Conservation (phyloP, 306 rosid genomes). For the Macrotyloma uniflorum region DNA sequence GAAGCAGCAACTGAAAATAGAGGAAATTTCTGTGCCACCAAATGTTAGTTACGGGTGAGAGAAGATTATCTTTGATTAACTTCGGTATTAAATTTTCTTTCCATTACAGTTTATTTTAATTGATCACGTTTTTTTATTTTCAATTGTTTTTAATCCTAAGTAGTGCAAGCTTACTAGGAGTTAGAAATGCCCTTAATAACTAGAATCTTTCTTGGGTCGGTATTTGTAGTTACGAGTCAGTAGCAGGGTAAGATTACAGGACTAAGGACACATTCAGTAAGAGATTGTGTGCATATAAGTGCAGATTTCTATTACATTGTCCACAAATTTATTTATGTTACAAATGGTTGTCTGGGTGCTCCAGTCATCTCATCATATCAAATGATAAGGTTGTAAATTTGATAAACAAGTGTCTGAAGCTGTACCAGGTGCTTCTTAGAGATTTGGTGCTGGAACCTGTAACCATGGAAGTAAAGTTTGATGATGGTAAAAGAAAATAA, state of each 20-base stretch:
- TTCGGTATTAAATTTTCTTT: neutral
- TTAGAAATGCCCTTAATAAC: slow-evolving; percentile 10
- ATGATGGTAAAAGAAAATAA: too few relatives aligned
- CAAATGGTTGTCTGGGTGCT: neutral
- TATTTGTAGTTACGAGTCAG: slow-evolving; percentile 30
- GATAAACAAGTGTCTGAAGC: neutral
- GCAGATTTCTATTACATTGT: neutral
- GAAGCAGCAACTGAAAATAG: slow-evolving; percentile 79
- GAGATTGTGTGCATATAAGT: neutral
- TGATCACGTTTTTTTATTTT: neutral
- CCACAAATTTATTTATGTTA: neutral
- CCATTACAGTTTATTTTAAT: neutral
- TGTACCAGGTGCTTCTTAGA: too few relatives aligned
- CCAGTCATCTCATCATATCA: neutral
- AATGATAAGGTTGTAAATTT: neutral
- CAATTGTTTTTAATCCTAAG: slow-evolving; percentile 4
- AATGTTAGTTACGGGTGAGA: slow-evolving; percentile 87
- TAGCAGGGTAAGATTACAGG: neutral
- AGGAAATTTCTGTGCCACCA: slow-evolving; percentile 69
- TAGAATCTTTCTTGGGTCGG: neutral
- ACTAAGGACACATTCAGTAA: neutral
- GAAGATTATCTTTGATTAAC: slow-evolving; percentile 3
- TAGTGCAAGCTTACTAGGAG: slow-evolving; percentile 6
- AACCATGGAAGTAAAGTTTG: too few relatives aligned
- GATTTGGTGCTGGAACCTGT: too few relatives aligned